Evolutionary conservation across 2,329 filamentous ascomycete genomes (phyloP).

Genomic region (Pseudocercospora fuligena): DNA sequence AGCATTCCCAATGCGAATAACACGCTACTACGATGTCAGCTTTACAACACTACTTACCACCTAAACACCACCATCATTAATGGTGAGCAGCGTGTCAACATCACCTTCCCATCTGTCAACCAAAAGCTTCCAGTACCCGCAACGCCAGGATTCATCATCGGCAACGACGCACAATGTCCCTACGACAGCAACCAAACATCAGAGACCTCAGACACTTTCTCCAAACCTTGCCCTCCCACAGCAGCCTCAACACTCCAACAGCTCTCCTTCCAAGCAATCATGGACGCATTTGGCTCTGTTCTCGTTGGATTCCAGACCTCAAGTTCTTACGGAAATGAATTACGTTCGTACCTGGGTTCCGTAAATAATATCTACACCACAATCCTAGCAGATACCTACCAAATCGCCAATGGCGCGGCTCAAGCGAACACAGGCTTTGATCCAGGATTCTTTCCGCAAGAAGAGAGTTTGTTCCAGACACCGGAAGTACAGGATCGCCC

Average conservation of each 20-base stretch:
- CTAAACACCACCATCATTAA: background rate
- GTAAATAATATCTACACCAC: background rate
- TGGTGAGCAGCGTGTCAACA: background rate
- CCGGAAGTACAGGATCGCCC: background rate
- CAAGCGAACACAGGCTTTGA: background rate
- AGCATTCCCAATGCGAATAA: background rate
- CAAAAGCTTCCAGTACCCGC: background rate
- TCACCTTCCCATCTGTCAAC: background rate
- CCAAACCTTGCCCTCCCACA: background rate
- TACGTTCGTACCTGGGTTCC: background rate
- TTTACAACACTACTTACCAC: background rate
- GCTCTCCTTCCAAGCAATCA: constrained; percentile 10
- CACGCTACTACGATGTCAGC: background rate
- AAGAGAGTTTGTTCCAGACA: background rate
- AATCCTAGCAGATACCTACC: background rate
- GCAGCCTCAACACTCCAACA: background rate
- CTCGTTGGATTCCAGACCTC: background rate
- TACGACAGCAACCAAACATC: background rate
- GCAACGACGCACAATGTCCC: background rate
- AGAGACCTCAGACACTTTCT: background rate
- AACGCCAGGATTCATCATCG: background rate
- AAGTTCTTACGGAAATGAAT: background rate
- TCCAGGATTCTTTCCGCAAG: background rate
- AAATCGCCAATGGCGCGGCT: background rate
- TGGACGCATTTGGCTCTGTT: constrained; percentile 6